phyloP scores from a whole-genome alignment of 2,329 filamentous ascomycete genomes.

The Claviceps sp. region DNA sequence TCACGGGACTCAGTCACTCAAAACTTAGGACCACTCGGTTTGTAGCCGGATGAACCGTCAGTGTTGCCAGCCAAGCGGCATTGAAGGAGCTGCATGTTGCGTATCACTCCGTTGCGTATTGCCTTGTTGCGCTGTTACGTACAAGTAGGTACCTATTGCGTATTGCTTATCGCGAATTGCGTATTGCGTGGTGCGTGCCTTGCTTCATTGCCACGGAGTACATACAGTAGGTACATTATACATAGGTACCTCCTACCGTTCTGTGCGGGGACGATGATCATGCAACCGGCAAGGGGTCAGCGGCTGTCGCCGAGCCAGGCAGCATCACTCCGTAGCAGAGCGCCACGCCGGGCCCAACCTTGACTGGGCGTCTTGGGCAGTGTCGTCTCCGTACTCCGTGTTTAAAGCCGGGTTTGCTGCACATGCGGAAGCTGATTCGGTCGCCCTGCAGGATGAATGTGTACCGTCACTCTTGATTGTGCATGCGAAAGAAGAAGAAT shows the following conservation, averaged over 20 bases:
- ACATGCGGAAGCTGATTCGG: background rate
- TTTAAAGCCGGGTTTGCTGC: background rate
- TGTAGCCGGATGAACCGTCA: constrained; percentile 22
- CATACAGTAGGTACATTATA: too few species aligned
- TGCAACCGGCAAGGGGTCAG: background rate
- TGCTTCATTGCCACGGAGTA: background rate
- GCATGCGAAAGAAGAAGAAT: background rate
- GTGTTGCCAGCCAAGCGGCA: background rate
- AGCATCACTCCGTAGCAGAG: background rate
- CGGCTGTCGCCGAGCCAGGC: background rate
- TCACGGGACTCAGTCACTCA: too few species aligned
- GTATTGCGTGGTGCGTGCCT: background rate
- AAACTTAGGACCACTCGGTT: constrained; percentile 16
- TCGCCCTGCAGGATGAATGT: background rate
- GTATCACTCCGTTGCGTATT: too few species aligned
- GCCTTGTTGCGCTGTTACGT: too few species aligned
- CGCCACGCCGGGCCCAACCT: background rate
- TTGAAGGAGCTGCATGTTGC: too few species aligned
- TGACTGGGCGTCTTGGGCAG: background rate
- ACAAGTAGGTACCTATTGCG: too few species aligned
- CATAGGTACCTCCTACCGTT: too few species aligned
- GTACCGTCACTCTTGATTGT: background rate
- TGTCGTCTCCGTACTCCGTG: background rate
- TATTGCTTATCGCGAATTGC: background rate
- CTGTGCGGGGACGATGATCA: too few species aligned